Evolutionary conservation across 352 stramenopile genomes (phyloP), one percentile per base, ranked within the genome.

Genomic region (Globisporangium paroecandrum): DNA sequence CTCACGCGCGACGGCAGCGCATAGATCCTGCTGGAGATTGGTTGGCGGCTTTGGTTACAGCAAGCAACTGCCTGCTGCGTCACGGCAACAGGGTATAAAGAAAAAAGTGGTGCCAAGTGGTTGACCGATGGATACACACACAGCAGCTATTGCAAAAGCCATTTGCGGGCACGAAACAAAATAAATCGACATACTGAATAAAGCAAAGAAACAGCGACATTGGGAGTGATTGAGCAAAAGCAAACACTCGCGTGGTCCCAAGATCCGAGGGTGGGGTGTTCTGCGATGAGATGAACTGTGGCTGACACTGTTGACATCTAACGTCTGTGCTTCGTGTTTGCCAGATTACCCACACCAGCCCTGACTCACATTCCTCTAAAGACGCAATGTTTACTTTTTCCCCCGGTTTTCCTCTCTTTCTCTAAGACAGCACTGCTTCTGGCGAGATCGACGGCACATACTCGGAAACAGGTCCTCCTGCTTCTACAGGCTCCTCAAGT

Each of bases 1-100:
- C 69, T 94, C 49, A 97, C 90, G 25, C 85, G 90, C 56, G 91
- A 98, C 72, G 89, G 90, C 53, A 65, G 29, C 34, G 58, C 56
- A 47, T 69, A 70, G 54, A 59, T 34, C 25, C 38, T 46, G 38
- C 38, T 38, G 12, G 13, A 36, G 25, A 58, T 10, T 12, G 10
- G 20, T 22, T 58, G 22, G 51, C 27, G 15, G 24, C 10, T 58
- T 25, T 15, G 25, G 36, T 43, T 43, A 43, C 9, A 43, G 36
- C 36, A 12, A 43, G 36, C 10, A 43, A 43, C 36, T 43, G 36
- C 12, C 36, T 43, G 36, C 36, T 46, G 38, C 38, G 12, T 46
- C 38, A 46, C 12, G 9, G 12, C 10, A 46, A 18, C 13, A 46
- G 10, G 4, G 38, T 20, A 13, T 13, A 46, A 20, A 46, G 13